These are phyloP conservation scores for Ophiostoma montium DNA, from an alignment of 2,329 filamentous ascomycete genomes.

Conservation along the genomic window DNA sequence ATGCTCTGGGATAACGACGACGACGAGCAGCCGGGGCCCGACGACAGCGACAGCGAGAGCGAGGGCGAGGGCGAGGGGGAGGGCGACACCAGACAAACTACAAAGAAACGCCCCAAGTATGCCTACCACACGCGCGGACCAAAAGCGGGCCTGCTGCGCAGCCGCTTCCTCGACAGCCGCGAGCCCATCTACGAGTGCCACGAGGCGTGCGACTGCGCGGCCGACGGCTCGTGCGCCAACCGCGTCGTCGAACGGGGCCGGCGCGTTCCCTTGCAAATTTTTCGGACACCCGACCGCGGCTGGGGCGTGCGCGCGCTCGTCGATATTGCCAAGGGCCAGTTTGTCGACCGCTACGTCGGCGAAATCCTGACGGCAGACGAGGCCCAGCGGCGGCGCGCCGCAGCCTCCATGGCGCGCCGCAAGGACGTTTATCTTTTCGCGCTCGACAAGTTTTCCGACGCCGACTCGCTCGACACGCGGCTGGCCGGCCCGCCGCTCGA, in stretches of 20 bases:
- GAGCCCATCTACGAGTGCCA: slow-evolving; percentile 72
- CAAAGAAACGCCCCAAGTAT: slow-evolving; percentile 32
- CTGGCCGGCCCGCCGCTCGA: slow-evolving; percentile 43
- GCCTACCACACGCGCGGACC: slow-evolving; percentile 48
- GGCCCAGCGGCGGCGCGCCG: slow-evolving; percentile 48
- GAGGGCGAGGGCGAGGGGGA: background rate
- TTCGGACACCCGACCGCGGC: slow-evolving; percentile 56
- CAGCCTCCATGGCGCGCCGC: slow-evolving; percentile 38
- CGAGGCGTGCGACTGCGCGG: slow-evolving; percentile 46
- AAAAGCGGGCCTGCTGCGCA: slow-evolving; percentile 37
- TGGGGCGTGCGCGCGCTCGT: slow-evolving; percentile 61
- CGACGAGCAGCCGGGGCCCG: slow-evolving; percentile 15
- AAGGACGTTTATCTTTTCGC: slow-evolving; percentile 71
- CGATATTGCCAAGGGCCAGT: slow-evolving; percentile 56
- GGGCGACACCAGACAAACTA: background rate
- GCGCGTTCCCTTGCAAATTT: slow-evolving; percentile 58
- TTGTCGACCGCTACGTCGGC: slow-evolving; percentile 67
- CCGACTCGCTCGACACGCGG: slow-evolving; percentile 38
- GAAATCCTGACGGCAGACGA: slow-evolving; percentile 51
- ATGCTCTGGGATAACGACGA: slow-evolving; percentile 43
- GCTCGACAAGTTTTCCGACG: slow-evolving; percentile 64
- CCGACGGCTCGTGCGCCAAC: slow-evolving; percentile 44
- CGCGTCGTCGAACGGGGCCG: slow-evolving; percentile 64
- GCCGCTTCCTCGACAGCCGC: slow-evolving; percentile 36
- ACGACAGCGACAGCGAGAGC: slow-evolving; percentile 13